phyloP scores from a whole-genome alignment of 2,329 filamentous ascomycete species.

The Dactylellina leptospora region DNA sequence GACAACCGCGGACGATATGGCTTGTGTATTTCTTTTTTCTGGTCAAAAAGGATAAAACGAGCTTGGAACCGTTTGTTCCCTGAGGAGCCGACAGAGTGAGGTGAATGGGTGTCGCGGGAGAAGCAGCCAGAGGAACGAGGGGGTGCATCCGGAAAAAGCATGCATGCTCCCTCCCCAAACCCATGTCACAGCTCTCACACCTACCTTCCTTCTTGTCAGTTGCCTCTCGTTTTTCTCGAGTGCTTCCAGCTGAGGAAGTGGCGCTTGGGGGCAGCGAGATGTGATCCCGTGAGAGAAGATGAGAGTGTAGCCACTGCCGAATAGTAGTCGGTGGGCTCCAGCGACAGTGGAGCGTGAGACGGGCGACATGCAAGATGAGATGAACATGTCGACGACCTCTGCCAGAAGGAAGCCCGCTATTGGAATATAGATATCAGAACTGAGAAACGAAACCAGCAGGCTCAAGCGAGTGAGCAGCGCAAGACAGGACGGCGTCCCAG shows the following conservation, averaged over 20 bases:
- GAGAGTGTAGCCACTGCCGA: too few species aligned
- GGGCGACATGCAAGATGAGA: constrained; percentile 44
- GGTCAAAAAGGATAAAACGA: constrained; percentile 16
- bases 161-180: constrained; percentile 8
- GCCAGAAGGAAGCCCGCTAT: neutral
- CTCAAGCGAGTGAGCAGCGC: constrained; percentile 36
- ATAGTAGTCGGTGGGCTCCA: too few species aligned
- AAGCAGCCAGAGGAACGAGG: constrained; percentile 12
- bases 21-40: constrained; percentile 13
- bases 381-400: too few species aligned
- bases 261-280: neutral
- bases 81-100: constrained; percentile 10
- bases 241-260: neutral
- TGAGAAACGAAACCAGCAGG: constrained; percentile 32
- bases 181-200: constrained; percentile 36
- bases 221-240: neutral
- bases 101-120: constrained; percentile 30
- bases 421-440: neutral
- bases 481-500: too few species aligned
- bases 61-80: constrained; percentile 35
- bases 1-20: too few species aligned
- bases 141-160: constrained; percentile 29
- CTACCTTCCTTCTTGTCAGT: constrained; percentile 30
- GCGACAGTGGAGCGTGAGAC: too few species aligned
- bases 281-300: too few species aligned